Percentiles rank a stretch among this genome's conserved stretches.
Evolutionary conservation across 352 stramenopile genomes (phyloP).

Genomic region (Globisporangium perplexum): DNA sequence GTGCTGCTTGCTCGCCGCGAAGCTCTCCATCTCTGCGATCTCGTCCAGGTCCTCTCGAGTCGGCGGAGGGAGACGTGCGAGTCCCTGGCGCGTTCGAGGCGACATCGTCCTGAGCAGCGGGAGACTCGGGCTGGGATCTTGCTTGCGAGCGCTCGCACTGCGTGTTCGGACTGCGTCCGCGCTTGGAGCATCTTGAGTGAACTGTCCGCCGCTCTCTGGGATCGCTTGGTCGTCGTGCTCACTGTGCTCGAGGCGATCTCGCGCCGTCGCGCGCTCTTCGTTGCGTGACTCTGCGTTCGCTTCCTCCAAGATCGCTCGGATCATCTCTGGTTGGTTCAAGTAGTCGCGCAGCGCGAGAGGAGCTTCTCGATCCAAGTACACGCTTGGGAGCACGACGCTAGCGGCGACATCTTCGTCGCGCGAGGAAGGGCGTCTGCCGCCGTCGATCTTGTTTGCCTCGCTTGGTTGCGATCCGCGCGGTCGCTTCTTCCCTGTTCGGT

Average conservation of each 20-base stretch:
- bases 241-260: not conserved
- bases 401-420: conserved; percentile 24
- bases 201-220: not conserved
- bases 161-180: no score
- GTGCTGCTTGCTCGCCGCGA: conserved; percentile 21
- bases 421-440: conserved; percentile 9
- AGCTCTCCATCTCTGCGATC: conserved; percentile 37
- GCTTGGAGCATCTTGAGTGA: not conserved
- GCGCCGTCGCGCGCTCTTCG: not conserved
- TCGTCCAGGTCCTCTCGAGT: conserved; percentile 25
- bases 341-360: conserved; percentile 28
- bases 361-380: conserved; percentile 1
- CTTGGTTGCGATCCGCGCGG: not conserved
- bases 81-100: conserved; percentile 31
- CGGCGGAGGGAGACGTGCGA: conserved; percentile 34
- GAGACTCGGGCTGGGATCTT: not conserved
- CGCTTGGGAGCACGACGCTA: not conserved
- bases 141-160: not conserved
- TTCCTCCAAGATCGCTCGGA: conserved; percentile 25
- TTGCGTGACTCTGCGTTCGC: not conserved
- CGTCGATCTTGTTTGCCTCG: not conserved
- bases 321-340: conserved; percentile 35
- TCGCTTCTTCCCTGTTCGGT: not conserved
- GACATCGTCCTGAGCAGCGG: conserved; percentile 47
- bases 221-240: not conserved